Percentiles rank a stretch among this genome's conserved stretches.
phyloP scores from a whole-genome alignment of 495 filamentous ascomycete species.

The Schizothecium vesticola region DNA sequence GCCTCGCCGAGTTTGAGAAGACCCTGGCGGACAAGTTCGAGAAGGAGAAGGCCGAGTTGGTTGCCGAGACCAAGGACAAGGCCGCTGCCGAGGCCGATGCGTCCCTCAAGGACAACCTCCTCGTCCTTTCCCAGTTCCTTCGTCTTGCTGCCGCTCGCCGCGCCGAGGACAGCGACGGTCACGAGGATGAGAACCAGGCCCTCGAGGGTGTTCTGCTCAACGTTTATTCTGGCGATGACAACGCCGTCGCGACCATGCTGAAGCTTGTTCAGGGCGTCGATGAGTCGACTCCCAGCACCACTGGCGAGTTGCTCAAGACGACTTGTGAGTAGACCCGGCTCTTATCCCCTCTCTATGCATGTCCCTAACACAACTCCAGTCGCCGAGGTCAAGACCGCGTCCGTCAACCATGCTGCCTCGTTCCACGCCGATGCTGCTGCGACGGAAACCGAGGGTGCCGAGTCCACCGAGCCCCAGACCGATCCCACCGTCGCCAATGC shows the following conservation, averaged over 20 bases:
- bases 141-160: constrained; percentile 70
- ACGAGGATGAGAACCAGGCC: constrained; percentile 67
- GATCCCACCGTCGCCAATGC: constrained; percentile 78
- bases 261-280: constrained; percentile 78
- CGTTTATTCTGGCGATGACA: constrained; percentile 80
- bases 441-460: constrained; percentile 32
- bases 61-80: constrained; percentile 48
- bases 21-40: constrained; percentile 64
- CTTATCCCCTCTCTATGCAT: not conserved
- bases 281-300: constrained; percentile 62
- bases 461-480: constrained; percentile 48
- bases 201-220: constrained; percentile 85
- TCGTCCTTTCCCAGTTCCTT: constrained; percentile 72
- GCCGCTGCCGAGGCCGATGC: constrained; percentile 52
- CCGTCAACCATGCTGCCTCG: constrained; percentile 44
- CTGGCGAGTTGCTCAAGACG: constrained; percentile 57
- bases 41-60: constrained; percentile 59
- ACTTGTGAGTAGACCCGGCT: constrained; percentile 59
- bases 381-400: constrained; percentile 60
- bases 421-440: constrained; percentile 23
- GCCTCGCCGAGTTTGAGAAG: constrained; percentile 62
- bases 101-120: constrained; percentile 50
- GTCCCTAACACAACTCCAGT: constrained; percentile 44
- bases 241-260: constrained; percentile 74
- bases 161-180: constrained; percentile 55